phyloP scores from a whole-genome alignment of 2,329 filamentous ascomycete species.

The Phialophora expanda region DNA sequence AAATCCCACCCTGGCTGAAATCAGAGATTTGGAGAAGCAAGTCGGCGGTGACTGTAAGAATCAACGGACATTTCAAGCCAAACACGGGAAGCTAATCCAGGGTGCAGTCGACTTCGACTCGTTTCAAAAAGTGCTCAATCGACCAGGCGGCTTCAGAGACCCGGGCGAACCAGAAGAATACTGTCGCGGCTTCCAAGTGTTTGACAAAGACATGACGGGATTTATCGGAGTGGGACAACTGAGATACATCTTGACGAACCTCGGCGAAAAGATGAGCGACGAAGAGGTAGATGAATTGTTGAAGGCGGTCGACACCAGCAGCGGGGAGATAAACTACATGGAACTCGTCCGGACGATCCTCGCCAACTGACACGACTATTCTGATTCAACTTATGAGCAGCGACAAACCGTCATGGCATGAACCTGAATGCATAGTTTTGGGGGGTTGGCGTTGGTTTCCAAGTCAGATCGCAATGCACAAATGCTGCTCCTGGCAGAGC shows the following conservation, averaged over 20 bases:
- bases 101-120: constrained; percentile 90
- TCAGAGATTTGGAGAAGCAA: constrained; percentile 86
- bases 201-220: constrained; percentile 98
- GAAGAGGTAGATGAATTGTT: constrained; percentile 98
- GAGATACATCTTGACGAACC: constrained; percentile 94
- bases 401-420: constrained; percentile 19
- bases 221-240: constrained; percentile 98
- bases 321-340: constrained; percentile 93
- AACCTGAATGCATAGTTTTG: constrained; percentile 11
- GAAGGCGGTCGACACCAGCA: constrained; percentile 96
- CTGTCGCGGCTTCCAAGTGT: constrained; percentile 97
- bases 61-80: background rate
- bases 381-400: constrained; percentile 27
- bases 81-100: constrained; percentile 7
- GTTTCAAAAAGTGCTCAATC: constrained; percentile 95
- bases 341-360: constrained; percentile 86
- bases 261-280: constrained; percentile 99
- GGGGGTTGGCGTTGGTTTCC: background rate
- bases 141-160: constrained; percentile 96
- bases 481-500: constrained; percentile 4
- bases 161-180: constrained; percentile 98
- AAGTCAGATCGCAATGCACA: constrained; percentile 1
- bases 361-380: constrained; percentile 64
- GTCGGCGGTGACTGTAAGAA: constrained; percentile 86
- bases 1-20: constrained; percentile 94